A percentile compares a stretch with the other conserved stretches of the same genome.
Conservation (phyloP, 495 filamentous ascomycete species). For the Hypoxylon perforatum region DNA sequence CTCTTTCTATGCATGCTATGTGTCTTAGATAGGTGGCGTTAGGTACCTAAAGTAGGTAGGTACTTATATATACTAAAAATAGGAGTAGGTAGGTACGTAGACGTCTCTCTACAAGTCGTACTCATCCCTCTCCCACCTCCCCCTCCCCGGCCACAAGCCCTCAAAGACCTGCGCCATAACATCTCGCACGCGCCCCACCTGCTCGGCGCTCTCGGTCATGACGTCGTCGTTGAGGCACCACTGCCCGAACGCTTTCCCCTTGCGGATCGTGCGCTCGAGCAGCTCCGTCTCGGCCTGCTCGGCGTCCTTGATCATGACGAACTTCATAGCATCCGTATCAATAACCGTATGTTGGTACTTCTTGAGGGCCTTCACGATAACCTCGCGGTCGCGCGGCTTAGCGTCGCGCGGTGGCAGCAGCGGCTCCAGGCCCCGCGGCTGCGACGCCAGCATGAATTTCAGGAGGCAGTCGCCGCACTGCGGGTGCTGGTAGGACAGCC, state of each 20-base stretch:
- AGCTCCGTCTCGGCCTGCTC: conserved; percentile 55
- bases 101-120: neutral
- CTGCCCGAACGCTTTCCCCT: conserved; percentile 48
- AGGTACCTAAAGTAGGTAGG: too few relatives aligned
- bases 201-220: conserved; percentile 43
- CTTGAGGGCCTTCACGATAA: conserved; percentile 52
- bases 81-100: too few relatives aligned
- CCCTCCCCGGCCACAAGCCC: conserved; percentile 30
- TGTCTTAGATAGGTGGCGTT: too few relatives aligned
- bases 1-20: conserved; percentile 2
- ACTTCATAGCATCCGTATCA: conserved; percentile 53
- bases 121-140: conserved; percentile 34
- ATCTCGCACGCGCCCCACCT: conserved; percentile 39
- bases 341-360: conserved; percentile 56
- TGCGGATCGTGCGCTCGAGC: conserved; percentile 47
- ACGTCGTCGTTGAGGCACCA: conserved; percentile 59
- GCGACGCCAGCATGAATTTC: conserved; percentile 51
- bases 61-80: too few relatives aligned
- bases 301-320: conserved; percentile 58
- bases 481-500: conserved; percentile 49
- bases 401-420: conserved; percentile 43
- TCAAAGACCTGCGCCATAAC: conserved; percentile 39
- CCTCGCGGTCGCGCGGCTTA: conserved; percentile 45
- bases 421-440: conserved; percentile 47
- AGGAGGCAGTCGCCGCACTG: conserved; percentile 56